These are phyloP conservation scores for Astrephomene gubernaculifera DNA, from an alignment of 139 green algal species.

Conservation along the genomic window DNA sequence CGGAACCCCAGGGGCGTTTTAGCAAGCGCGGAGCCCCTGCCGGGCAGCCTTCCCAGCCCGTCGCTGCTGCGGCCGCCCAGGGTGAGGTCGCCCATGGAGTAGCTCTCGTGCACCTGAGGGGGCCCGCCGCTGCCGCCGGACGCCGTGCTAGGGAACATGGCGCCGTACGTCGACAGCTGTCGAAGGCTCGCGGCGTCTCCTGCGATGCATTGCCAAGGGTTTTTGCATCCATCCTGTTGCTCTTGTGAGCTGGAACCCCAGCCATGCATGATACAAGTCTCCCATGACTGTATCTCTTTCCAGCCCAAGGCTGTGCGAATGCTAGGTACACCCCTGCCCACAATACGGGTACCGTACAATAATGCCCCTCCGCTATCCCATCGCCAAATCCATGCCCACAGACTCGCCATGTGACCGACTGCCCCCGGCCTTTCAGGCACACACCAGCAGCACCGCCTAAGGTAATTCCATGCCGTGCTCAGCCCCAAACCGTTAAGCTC, in stretches of 20 bases:
- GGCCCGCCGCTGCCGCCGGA: not conserved
- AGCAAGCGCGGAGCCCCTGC: not conserved
- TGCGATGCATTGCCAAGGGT: not conserved
- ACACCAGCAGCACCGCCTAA: not conserved
- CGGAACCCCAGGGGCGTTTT: not conserved
- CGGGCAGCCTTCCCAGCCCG: not conserved
- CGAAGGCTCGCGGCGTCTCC: slow-evolving; percentile 14
- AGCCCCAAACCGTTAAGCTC: not conserved
- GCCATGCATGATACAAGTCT: too few species aligned
- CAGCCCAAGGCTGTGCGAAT: not conserved
- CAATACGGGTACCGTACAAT: not conserved
- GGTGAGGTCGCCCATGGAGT: slow-evolving; percentile 11
- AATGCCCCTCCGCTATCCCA: not conserved
- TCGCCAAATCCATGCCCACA: not conserved
- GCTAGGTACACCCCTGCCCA: not conserved
- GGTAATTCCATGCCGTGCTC: too few species aligned
- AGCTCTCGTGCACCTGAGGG: slow-evolving; percentile 28
- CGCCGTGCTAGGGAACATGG: slow-evolving; percentile 7
- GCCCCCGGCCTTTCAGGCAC: not conserved
- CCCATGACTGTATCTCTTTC: too few species aligned
- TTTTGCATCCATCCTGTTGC: not conserved
- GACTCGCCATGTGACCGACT: not conserved
- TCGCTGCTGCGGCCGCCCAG: not conserved
- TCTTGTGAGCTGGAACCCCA: not conserved
- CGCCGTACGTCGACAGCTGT: slow-evolving; percentile 18